Percentiles rank a stretch among this genome's conserved stretches.
phyloP scores from a whole-genome alignment of 805 yeast species.

The Pichia sporocuriosa region DNA sequence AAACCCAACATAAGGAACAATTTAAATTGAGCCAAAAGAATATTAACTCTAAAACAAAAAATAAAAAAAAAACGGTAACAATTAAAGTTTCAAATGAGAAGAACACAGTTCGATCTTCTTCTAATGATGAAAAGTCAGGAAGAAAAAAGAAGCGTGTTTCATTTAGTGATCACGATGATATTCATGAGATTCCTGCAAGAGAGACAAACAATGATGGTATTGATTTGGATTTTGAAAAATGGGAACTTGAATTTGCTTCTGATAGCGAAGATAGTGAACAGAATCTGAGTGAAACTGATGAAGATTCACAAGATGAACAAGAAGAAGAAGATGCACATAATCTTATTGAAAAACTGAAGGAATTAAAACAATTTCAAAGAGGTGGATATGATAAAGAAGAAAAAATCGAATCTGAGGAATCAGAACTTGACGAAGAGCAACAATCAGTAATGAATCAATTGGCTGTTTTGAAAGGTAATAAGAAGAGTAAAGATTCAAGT shows the following conservation, averaged over 20 bases:
- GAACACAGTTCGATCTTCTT: too few species aligned
- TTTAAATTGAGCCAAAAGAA: too few species aligned
- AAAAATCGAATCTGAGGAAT: background rate
- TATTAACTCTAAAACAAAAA: background rate
- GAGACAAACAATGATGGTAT: slow-evolving; percentile 3
- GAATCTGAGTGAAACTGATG: slow-evolving; percentile 5
- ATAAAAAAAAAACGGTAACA: background rate
- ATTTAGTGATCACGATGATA: slow-evolving; percentile 16
- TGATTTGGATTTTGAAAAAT: slow-evolving; percentile 10
- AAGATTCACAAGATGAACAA: slow-evolving; percentile 15
- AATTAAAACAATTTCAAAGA: slow-evolving; percentile 14
- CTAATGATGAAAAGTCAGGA: slow-evolving; percentile 1
- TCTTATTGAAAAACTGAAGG: slow-evolving; percentile 11
- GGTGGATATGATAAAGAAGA: slow-evolving; percentile 9
- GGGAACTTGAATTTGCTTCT: slow-evolving; percentile 13
- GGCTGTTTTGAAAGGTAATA: slow-evolving; percentile 33
- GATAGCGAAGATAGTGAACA: slow-evolving; percentile 10
- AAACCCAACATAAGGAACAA: slow-evolving; percentile 1
- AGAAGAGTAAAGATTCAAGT: background rate
- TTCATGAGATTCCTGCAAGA: slow-evolving; percentile 14
- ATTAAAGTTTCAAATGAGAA: background rate
- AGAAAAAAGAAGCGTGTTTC: slow-evolving; percentile 17
- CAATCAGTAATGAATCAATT: slow-evolving; percentile 34
- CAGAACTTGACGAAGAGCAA: slow-evolving; percentile 8
- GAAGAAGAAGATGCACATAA: slow-evolving; percentile 12